Conservation (phyloP, 2,329 filamentous ascomycete genomes). For the Cercospora janseana region DNA sequence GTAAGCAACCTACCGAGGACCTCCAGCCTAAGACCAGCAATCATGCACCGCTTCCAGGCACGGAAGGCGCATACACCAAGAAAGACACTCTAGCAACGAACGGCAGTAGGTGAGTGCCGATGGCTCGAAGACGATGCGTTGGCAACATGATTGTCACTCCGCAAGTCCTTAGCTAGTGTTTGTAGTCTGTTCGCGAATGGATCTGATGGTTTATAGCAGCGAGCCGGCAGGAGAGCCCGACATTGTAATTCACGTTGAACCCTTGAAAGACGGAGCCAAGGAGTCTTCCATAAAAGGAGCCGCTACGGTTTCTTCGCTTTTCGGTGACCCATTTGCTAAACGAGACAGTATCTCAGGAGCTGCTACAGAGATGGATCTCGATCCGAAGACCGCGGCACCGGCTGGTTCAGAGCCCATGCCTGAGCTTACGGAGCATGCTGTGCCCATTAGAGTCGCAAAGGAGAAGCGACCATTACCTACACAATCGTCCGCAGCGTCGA, state of each 20-base stretch:
- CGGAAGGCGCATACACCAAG: slow-evolving; percentile 4
- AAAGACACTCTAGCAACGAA: neutral
- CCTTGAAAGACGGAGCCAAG: neutral
- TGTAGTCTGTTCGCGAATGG: slow-evolving; percentile 1
- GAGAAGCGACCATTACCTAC: slow-evolving; percentile 7
- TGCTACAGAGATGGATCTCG: slow-evolving; percentile 5
- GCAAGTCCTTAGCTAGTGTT: neutral
- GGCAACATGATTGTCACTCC: neutral
- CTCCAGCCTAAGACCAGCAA: slow-evolving; percentile 5
- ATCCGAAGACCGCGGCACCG: slow-evolving; percentile 6
- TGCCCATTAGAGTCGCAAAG: slow-evolving; percentile 1
- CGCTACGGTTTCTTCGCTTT: slow-evolving; percentile 9
- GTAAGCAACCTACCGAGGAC: neutral
- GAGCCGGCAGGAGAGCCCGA: neutral
- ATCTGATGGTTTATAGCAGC: slow-evolving; percentile 5
- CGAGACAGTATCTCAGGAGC: slow-evolving; percentile 14
- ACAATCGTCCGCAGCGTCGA: slow-evolving; percentile 3
- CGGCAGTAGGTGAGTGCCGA: neutral
- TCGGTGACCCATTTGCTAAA: slow-evolving; percentile 14
- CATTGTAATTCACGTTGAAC: neutral
- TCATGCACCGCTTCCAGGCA: slow-evolving; percentile 1
- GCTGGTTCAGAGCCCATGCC: slow-evolving; percentile 11
- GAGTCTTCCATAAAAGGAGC: slow-evolving; percentile 1
- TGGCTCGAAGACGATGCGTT: neutral
- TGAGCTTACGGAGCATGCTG: slow-evolving; percentile 4